Evolutionary conservation across 1,139 yeast genomes (phyloP).

Genomic region (Geotrichum restrictum): DNA sequence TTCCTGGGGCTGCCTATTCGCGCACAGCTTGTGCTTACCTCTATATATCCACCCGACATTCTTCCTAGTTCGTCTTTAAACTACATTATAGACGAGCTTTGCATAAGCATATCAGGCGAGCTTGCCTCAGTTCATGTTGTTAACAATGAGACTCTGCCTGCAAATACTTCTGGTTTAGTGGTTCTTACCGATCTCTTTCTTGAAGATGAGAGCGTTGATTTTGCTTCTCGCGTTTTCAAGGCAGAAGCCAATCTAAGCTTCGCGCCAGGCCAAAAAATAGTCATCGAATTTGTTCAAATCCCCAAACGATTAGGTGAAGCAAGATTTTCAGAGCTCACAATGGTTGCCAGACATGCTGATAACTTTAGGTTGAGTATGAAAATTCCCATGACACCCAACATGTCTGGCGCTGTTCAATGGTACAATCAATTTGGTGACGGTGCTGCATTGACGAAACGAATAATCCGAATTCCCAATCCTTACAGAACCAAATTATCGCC

Average conservation of each 20-base stretch:
- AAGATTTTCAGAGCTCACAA: background rate
- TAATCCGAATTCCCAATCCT: conserved; percentile 9
- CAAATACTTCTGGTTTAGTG: background rate
- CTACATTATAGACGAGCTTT: conserved; percentile 19
- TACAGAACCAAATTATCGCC: conserved; percentile 26
- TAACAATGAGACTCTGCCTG: conserved; percentile 23
- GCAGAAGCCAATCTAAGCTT: conserved; percentile 30
- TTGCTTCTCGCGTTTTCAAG: conserved; percentile 6
- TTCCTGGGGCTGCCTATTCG: conserved; percentile 28
- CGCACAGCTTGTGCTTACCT: conserved; percentile 28
- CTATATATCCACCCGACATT: conserved; percentile 15
- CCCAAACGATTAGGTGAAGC: conserved; percentile 30
- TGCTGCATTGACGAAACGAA: background rate
- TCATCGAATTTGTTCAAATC: conserved; percentile 31
- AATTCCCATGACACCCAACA: conserved; percentile 3
- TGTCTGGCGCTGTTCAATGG: conserved; percentile 20
- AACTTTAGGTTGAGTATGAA: conserved; percentile 10
- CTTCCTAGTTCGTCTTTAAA: background rate
- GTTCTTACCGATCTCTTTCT: background rate
- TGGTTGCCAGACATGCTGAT: conserved; percentile 2
- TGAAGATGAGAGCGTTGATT: conserved; percentile 12
- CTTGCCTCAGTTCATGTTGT: conserved; percentile 24
- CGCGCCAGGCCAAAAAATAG: conserved; percentile 23
- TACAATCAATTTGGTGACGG: background rate
- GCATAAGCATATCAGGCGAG: conserved; percentile 23